Conservation (phyloP, 1,284 basidiomycete species). For the Ustilago tritici region DNA sequence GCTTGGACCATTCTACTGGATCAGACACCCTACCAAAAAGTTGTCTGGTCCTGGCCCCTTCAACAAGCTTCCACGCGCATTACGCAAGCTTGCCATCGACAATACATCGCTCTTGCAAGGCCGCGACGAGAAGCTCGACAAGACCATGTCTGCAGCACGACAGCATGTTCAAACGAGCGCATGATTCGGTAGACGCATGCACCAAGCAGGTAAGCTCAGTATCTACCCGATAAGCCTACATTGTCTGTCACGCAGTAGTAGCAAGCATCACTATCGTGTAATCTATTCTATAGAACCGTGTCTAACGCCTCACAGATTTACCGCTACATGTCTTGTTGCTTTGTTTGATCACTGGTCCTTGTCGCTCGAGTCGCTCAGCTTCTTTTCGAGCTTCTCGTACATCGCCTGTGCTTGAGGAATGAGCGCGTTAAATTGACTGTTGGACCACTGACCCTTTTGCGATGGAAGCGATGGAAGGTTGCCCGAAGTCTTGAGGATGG, state of each 20-base stretch:
- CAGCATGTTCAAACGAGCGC: conserved; percentile 4
- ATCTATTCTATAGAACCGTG: background rate
- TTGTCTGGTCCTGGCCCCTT: conserved; percentile 32
- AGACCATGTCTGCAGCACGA: conserved; percentile 28
- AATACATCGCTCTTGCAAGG: conserved; percentile 18
- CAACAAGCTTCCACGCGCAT: conserved; percentile 16
- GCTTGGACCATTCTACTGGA: conserved; percentile 45
- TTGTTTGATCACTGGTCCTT: background rate
- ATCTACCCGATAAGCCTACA: background rate
- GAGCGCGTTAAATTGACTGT: conserved; percentile 45
- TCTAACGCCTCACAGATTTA: background rate
- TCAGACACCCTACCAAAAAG: conserved; percentile 40
- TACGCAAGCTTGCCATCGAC: conserved; percentile 39
- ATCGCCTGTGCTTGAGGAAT: conserved; percentile 48
- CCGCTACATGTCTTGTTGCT: background rate
- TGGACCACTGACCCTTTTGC: conserved; percentile 50
- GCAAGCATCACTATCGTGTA: background rate
- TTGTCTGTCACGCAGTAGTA: background rate
- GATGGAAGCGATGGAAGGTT: conserved; percentile 43
- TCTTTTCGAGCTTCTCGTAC: conserved; percentile 46
- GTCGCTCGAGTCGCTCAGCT: conserved; percentile 26
- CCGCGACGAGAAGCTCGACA: conserved; percentile 29
- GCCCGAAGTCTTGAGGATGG: conserved; percentile 48
- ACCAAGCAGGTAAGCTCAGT: conserved; percentile 1
- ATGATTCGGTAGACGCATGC: background rate